Evolutionary conservation across 768 basidiomycete species (phyloP), one percentile per base, ranked within the genome.

Genomic region (Brasilioporus rufonigricans): DNA sequence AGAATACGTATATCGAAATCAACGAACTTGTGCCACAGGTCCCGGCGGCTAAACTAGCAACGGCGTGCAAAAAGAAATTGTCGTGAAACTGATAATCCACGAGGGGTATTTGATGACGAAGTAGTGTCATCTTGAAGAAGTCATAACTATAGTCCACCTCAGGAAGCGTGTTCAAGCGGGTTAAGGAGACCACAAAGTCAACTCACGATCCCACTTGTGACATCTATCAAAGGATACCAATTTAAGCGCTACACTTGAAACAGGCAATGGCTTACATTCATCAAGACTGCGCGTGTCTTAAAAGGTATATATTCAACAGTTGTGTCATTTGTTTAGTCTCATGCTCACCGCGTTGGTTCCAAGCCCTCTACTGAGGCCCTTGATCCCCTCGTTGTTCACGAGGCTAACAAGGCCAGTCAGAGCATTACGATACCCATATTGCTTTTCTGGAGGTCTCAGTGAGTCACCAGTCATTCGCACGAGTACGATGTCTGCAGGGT

Each of bases 381-480:
- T 78, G 9, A 83, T 41, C 18, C 92, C 91, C 65, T 94, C 93
- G 47, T 80, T 80, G 58, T 75, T 80, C 11, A 88, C 72, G 44
- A 95, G 77, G 57, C 66, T 76, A 8, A 80, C 58, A n/a, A 95
- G 72, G 9, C 93, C 93, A 45, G 79, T 76, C 18, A 93, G 58
- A n/a, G 84, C 91, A 67, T 94, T 91, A 21, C 79, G 76, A 69
- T 96, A 96, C 44, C 84, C 80, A 64, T 89, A 91, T 52, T 85
- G 78, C 61, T 85, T 79, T 55, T 87, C 86, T 24, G 85, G 82
- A 18, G 88, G 85, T 60, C 89, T 83, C 27, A 86, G 76, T 8
- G 82, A 79, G 69, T 96, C 93, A 61, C 89, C 93, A 24, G 91
- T 92, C 93, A 96, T 96, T 50, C 93, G 77, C 14, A 91, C 85